phyloP scores from a whole-genome alignment of 2,329 filamentous ascomycete species.

The Trichoderma afroharzianum region DNA sequence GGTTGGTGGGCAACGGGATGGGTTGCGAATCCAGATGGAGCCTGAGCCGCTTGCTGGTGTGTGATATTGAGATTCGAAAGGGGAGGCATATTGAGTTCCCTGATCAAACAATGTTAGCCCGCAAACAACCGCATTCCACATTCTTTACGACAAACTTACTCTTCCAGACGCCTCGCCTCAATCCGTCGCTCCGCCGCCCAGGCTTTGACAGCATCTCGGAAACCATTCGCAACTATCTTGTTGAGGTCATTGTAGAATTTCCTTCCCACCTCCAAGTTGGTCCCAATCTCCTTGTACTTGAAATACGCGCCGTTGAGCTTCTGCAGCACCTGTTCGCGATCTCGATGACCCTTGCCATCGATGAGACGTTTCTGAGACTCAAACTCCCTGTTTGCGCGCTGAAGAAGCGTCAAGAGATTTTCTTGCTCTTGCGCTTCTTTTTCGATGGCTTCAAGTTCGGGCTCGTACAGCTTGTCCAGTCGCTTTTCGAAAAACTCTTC shows the following conservation, averaged over 20 bases:
- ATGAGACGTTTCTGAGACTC: slow-evolving; percentile 65
- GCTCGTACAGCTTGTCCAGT: slow-evolving; percentile 71
- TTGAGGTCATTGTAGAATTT: slow-evolving; percentile 98
- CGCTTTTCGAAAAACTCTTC: slow-evolving; percentile 85
- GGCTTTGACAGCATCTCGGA: slow-evolving; percentile 70
- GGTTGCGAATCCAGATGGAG: slow-evolving; percentile 39
- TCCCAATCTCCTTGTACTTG: slow-evolving; percentile 94
- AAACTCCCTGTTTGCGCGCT: slow-evolving; percentile 75
- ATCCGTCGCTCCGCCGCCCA: slow-evolving; percentile 79
- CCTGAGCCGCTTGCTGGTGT: slow-evolving; percentile 28
- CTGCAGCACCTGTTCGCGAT: slow-evolving; percentile 84
- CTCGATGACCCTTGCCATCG: slow-evolving; percentile 58
- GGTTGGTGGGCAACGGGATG: slow-evolving; percentile 3
- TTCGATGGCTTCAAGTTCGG: slow-evolving; percentile 66
- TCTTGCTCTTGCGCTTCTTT: slow-evolving; percentile 76
- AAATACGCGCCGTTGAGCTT: slow-evolving; percentile 85
- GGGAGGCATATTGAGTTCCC: slow-evolving; percentile 51
- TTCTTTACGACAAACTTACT: slow-evolving; percentile 46
- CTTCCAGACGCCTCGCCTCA: slow-evolving; percentile 76
- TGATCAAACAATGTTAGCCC: slow-evolving; percentile 25
- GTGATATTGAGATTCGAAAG: slow-evolving; percentile 43
- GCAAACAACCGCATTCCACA: not conserved
- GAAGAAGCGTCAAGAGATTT: slow-evolving; percentile 63
- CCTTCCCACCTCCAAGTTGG: slow-evolving; percentile 82
- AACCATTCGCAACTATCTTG: slow-evolving; percentile 74